A percentile compares a stretch with the other conserved stretches of the same genome.
Conservation (phyloP, 306 rosid species). For the Prunus mongolica region DNA sequence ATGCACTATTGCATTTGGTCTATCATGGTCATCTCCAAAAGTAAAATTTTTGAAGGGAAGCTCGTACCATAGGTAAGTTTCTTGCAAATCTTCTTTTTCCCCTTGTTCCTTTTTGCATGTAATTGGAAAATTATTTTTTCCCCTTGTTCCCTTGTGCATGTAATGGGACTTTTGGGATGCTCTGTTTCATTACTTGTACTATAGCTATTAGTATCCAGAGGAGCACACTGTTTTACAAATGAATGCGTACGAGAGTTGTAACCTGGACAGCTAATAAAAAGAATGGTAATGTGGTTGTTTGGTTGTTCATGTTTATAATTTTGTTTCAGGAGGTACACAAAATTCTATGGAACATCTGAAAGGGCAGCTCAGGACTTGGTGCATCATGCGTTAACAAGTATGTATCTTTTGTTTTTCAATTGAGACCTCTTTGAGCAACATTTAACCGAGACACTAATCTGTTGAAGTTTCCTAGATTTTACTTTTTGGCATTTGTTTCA, state of each 20-base stretch:
- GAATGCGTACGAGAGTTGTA: not conserved
- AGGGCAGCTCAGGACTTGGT: slow-evolving; percentile 75
- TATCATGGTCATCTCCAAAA: slow-evolving; percentile 98
- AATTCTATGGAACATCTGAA: slow-evolving; percentile 92
- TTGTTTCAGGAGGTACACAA: slow-evolving; percentile 90
- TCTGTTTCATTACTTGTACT: not conserved
- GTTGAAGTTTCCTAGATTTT: not conserved
- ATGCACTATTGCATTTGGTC: slow-evolving; percentile 85
- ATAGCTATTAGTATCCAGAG: not conserved
- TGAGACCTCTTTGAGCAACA: not conserved
- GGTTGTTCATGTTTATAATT: slow-evolving; percentile 3
- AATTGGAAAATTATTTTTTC: too few relatives aligned
- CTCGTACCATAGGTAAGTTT: slow-evolving; percentile 67
- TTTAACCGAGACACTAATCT: not conserved
- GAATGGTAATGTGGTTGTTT: not conserved
- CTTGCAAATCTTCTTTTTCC: slow-evolving; percentile 1
- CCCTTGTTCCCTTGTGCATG: not conserved
- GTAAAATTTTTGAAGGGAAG: slow-evolving; percentile 83
- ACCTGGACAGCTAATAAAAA: not conserved
- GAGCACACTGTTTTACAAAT: not conserved
- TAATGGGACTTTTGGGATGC: not conserved
- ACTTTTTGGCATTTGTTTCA: not conserved
- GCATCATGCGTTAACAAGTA: slow-evolving; percentile 91
- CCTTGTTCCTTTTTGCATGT: slow-evolving; percentile 12
- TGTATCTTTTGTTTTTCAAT: slow-evolving; percentile 31